A percentile compares a stretch with the other conserved stretches of the same genome.
Conservation (phyloP, 805 yeast species). For the Zygosaccharomyces siamensis region DNA sequence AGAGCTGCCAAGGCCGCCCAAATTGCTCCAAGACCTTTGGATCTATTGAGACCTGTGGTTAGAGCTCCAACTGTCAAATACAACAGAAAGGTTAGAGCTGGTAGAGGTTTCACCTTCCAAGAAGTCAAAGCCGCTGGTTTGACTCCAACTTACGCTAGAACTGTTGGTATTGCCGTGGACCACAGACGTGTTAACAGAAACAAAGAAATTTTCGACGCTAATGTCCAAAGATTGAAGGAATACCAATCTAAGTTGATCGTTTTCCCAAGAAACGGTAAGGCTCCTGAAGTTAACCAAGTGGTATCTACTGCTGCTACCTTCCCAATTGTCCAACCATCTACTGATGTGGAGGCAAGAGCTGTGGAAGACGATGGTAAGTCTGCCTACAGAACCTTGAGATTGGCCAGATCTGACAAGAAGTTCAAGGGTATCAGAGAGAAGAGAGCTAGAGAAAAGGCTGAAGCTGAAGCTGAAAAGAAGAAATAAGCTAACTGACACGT, state of each 20-base stretch:
- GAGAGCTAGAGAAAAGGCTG: slow-evolving; percentile 96
- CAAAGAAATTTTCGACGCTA: slow-evolving; percentile 88
- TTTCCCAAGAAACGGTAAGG: slow-evolving; percentile 88
- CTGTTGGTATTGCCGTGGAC: slow-evolving; percentile 98
- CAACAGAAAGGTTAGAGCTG: slow-evolving; percentile 99
- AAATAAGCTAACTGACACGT: slow-evolving; percentile 49
- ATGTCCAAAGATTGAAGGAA: slow-evolving; percentile 94
- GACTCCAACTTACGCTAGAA: slow-evolving; percentile 91
- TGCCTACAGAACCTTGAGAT: slow-evolving; percentile 93
- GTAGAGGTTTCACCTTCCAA: slow-evolving; percentile 98
- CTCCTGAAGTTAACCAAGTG: slow-evolving; percentile 76
- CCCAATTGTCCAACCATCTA: slow-evolving; percentile 82
- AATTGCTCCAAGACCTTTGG: slow-evolving; percentile 97
- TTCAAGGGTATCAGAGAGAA: slow-evolving; percentile 94
- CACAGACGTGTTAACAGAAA: slow-evolving; percentile 99
- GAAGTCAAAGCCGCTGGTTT: slow-evolving; percentile 98
- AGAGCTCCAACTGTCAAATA: slow-evolving; percentile 98
- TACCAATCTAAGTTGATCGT: slow-evolving; percentile 93
- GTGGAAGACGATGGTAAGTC: slow-evolving; percentile 68
- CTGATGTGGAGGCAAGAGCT: slow-evolving; percentile 81
- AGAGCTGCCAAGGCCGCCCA: slow-evolving; percentile 92
- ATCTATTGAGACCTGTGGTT: slow-evolving; percentile 92
- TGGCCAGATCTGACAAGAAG: slow-evolving; percentile 91
- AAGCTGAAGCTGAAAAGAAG: slow-evolving; percentile 99
- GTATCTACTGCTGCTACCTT: slow-evolving; percentile 68